phyloP scores from a whole-genome alignment of 116 monocot genomes.

The Cymodocea nodosa region DNA sequence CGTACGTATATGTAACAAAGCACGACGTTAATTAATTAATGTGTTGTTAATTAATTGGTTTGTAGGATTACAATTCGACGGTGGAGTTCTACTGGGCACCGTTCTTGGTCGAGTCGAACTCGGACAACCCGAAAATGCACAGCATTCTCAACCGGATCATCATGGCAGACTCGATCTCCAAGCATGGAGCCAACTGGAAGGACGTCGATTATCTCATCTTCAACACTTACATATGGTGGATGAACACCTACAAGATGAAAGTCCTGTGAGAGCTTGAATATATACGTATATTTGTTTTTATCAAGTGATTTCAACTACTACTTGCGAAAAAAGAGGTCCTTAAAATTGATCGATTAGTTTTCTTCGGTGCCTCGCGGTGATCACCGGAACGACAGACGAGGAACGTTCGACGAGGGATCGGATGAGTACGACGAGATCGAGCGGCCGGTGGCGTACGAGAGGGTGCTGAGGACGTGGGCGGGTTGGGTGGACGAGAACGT shows the following conservation, averaged over 20 bases:
- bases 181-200: constrained; percentile 32
- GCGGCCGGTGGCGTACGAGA: constrained; percentile 51
- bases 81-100: constrained; percentile 71
- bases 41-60: background rate
- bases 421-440: constrained; percentile 81
- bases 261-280: constrained; percentile 5
- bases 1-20: no score
- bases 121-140: constrained; percentile 40
- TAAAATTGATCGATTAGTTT: no score
- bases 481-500: constrained; percentile 73
- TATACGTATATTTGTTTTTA: no score
- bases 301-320: no score
- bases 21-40: no score
- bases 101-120: constrained; percentile 40
- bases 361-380: no score
- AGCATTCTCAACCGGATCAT: constrained; percentile 32
- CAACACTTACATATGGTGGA: constrained; percentile 64
- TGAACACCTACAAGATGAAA: constrained; percentile 27
- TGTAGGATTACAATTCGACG: constrained; percentile 47
- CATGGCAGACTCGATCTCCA: constrained; percentile 32
- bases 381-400: constrained; percentile 45
- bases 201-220: constrained; percentile 46
- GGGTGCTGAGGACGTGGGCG: constrained; percentile 68
- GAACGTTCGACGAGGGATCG: constrained; percentile 68
- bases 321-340: no score